Percentiles rank a stretch among this genome's conserved stretches.
Conservation (phyloP, 2,329 filamentous ascomycete species). For the Bipolaris sorokiniana region DNA sequence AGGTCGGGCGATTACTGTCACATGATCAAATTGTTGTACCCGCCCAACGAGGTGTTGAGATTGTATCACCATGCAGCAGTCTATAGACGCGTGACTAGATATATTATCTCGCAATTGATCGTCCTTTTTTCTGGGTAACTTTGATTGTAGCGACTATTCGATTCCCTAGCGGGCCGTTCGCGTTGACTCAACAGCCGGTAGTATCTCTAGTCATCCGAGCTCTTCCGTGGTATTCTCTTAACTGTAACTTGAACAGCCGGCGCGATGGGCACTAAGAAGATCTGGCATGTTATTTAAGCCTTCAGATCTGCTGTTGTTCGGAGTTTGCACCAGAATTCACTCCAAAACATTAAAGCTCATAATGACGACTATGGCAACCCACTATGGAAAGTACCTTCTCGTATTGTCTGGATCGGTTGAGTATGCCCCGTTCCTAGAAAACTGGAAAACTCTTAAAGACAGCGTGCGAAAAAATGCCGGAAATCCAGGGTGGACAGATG, state of each 20-base stretch:
- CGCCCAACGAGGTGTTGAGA: slow-evolving; percentile 1
- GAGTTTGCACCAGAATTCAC: background rate
- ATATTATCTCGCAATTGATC: background rate
- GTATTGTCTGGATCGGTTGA: slow-evolving; percentile 3
- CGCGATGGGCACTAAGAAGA: background rate
- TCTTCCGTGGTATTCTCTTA: background rate
- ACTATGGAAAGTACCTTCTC: slow-evolving; percentile 4
- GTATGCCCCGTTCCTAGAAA: background rate
- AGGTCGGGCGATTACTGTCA: background rate
- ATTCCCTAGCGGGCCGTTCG: background rate
- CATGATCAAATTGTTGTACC: background rate
- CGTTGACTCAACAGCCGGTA: background rate
- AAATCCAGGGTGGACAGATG: slow-evolving; percentile 3
- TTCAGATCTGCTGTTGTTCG: background rate
- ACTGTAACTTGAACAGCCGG: background rate
- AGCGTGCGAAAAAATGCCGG: background rate
- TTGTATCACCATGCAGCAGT: background rate
- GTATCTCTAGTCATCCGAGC: background rate
- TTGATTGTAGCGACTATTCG: background rate
- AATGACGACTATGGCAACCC: background rate
- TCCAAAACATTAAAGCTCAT: background rate
- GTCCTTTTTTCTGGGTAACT: background rate
- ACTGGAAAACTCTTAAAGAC: slow-evolving; percentile 3
- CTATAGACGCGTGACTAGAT: background rate
- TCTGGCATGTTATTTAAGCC: background rate